A percentile compares a stretch with the other conserved stretches of the same genome.
These are phyloP conservation scores for Benincasa hispida DNA, from an alignment of 306 rosid genomes.

Conservation along the genomic window DNA sequence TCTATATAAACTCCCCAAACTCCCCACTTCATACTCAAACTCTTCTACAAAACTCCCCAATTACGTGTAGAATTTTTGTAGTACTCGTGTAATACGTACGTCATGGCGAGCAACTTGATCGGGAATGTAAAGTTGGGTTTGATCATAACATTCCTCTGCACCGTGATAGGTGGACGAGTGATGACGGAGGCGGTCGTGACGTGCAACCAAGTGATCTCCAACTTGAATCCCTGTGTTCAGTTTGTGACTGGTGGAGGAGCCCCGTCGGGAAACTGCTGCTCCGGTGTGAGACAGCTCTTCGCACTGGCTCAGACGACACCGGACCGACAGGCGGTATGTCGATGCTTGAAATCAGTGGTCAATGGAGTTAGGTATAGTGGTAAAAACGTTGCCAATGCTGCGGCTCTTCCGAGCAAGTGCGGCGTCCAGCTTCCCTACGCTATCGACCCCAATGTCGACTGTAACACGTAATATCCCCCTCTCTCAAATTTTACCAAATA, in stretches of 20 bases:
- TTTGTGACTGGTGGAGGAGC: constrained; percentile 8
- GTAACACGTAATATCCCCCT: constrained; percentile 1
- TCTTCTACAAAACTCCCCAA: not conserved
- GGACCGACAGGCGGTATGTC: constrained; percentile 23
- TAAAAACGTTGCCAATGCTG: not conserved
- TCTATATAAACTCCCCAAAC: not conserved
- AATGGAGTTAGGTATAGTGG: not conserved
- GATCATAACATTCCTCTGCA: not conserved
- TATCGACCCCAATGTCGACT: constrained; percentile 50
- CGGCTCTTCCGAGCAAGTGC: constrained; percentile 25
- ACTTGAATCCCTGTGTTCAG: not conserved
- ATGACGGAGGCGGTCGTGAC: not conserved
- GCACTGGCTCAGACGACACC: constrained; percentile 16
- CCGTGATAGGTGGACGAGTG: not conserved
- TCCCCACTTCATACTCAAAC: not conserved
- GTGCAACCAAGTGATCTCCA: not conserved
- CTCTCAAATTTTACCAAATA: too few species aligned
- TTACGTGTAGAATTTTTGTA: too few species aligned
- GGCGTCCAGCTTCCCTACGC: constrained; percentile 43
- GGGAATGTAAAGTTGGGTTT: not conserved
- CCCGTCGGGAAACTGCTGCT: not conserved
- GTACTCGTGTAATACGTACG: too few species aligned
- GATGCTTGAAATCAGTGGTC: constrained; percentile 29
- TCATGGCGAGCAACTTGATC: not conserved
- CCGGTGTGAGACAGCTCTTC: not conserved